Base-by-base conservation (phyloP, 2,329 filamentous ascomycete genomes). In the Pseudophaeomoniella oleicola region DNA sequence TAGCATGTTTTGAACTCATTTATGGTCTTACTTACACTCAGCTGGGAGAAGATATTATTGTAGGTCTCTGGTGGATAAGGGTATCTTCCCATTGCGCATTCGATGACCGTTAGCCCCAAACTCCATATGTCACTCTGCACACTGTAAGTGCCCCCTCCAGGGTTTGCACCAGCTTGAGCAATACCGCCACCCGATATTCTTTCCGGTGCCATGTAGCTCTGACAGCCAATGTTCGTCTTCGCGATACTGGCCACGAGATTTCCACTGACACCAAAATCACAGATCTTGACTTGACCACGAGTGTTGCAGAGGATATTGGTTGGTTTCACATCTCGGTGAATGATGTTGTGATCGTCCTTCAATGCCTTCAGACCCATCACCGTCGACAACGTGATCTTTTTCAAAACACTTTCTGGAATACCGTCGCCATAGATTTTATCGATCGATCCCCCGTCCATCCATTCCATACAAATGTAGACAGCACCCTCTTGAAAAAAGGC, bases 81-180 rank as follows among this genome's bases (percentile, higher is more conserved):
- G 57, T 98, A 98, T 48, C 79, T 73, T 32, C 90, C 90, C 67
- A 92, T 76, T 16, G 88, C 88, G 56, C 88, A 96, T 59, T 98
- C 90, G 48, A 98, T 93, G 44, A 98, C 81, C 17, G 85, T 92
- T 53, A 98, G 59, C 12, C 90, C 90, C 47, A 98, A 61, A 57
- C 85, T 94, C 90, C 90, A 98, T 41, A 98, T 88, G 54, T 98
- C 90, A 54, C 85, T 94, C 60, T 96, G 90, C 29, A 98, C 90
- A 55, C 84, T 93, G 59, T 98, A 98, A 2, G 88, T 93, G 39
- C 88, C 88, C 40, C 79, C 80, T 4, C 73, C 68, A 38, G 72
- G 71, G 40, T 76, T 73, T 13, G 77, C 67, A 16, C 79, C 79
- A 3, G 75, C 69, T 42, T 80, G 72, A 40, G 82, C 75, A 50